phyloP scores from a whole-genome alignment of 2,329 filamentous ascomycete species.

The Periconia sp. region DNA sequence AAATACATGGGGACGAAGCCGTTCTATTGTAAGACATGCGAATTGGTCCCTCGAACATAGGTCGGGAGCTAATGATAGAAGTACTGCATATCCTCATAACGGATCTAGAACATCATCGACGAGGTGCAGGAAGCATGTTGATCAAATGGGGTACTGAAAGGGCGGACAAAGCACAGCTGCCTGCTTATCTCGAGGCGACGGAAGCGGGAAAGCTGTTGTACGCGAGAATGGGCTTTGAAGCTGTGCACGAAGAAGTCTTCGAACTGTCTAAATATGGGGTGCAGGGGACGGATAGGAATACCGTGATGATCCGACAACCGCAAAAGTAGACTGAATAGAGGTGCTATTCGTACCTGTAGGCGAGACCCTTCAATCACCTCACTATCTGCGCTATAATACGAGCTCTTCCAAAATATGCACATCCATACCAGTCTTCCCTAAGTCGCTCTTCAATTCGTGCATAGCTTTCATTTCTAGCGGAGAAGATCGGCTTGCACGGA shows the following conservation, averaged over 20 bases:
- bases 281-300: conserved; percentile 31
- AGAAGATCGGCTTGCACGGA: too few relatives aligned
- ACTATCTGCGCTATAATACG: too few relatives aligned
- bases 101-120: conserved; percentile 48
- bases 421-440: too few relatives aligned
- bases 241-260: conserved; percentile 25
- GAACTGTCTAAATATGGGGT: conserved; percentile 37
- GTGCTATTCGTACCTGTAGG: too few relatives aligned
- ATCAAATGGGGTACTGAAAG: conserved; percentile 48
- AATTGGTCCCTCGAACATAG: neutral
- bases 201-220: conserved; percentile 50
- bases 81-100: conserved; percentile 42
- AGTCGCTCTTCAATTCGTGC: too few relatives aligned
- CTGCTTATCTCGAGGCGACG: conserved; percentile 51
- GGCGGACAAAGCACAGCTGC: conserved; percentile 49
- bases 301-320: conserved; percentile 38
- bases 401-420: too few relatives aligned
- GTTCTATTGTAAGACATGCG: conserved; percentile 35
- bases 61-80: conserved; percentile 7
- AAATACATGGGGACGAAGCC: conserved; percentile 43
- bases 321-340: neutral
- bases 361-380: too few relatives aligned
- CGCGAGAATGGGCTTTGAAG: conserved; percentile 34
- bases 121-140: conserved; percentile 49
- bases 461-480: too few relatives aligned